These are phyloP conservation scores for Fomitopsis schrenkii DNA, from an alignment of 1,284 basidiomycete species.

Conservation along the genomic window DNA sequence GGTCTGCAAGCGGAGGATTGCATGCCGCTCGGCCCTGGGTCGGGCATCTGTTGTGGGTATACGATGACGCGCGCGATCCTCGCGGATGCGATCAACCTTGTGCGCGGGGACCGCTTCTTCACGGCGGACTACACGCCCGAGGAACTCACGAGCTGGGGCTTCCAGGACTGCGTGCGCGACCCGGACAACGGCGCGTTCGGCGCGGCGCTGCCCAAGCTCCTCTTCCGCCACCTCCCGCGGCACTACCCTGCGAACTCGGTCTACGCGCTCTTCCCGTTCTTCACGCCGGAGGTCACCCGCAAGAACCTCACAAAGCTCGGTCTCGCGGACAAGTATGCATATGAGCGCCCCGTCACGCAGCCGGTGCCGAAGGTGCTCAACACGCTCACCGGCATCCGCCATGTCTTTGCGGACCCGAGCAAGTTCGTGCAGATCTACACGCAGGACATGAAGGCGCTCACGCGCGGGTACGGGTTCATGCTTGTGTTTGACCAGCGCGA, in stretches of 20 bases:
- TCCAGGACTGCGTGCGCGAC: constrained; percentile 63
- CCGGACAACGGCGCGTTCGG: constrained; percentile 66
- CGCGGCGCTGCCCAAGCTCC: constrained; percentile 66
- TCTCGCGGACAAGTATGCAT: neutral
- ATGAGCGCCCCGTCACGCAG: neutral
- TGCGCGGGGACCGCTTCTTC: constrained; percentile 66
- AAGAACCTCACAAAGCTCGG: constrained; percentile 19
- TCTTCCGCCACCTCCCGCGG: constrained; percentile 69
- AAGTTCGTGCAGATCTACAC: neutral
- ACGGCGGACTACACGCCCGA: constrained; percentile 68
- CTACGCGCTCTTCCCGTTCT: constrained; percentile 66
- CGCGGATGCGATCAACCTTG: constrained; percentile 79
- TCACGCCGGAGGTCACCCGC: constrained; percentile 46
- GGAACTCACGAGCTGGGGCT: constrained; percentile 65
- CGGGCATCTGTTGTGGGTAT: constrained; percentile 83
- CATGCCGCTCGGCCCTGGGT: constrained; percentile 67
- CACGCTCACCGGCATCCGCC: neutral
- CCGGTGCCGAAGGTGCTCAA: neutral
- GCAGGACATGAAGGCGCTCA: no score
- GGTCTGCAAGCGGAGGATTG: constrained; percentile 68
- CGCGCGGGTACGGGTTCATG: neutral
- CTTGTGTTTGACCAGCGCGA: neutral
- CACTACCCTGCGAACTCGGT: constrained; percentile 57
- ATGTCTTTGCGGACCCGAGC: neutral
- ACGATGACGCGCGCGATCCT: constrained; percentile 85